Base-by-base conservation (phyloP, 2,329 filamentous ascomycete genomes). In the Diaporthe amygdali region DNA sequence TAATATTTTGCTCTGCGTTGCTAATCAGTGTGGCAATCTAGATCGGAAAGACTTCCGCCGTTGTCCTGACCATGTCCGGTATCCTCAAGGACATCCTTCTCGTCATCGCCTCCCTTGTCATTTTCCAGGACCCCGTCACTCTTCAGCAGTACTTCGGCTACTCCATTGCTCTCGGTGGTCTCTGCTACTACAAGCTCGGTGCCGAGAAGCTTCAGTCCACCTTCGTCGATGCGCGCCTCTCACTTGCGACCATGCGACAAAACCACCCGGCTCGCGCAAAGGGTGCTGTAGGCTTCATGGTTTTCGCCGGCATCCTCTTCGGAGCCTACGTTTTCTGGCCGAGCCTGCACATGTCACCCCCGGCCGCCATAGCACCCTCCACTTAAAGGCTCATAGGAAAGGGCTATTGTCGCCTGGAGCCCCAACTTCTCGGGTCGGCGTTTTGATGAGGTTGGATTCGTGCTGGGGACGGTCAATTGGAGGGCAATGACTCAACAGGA, bases 81-180 rank as follows among this genome's bases (percentile, higher is more conserved):
- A 91, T 93, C 72, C 86, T 93, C 74, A 93, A 93, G 83, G 90
- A 93, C 79, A 93, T 93, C 73, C 88, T 93, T 71, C 88, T 93
- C 46, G 91, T 93, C 73, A 84, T 86, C 66, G 89, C 90, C 70
- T 92, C 90, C 70, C 91, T 93, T 85, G 80, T 89, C 77, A 88
- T 93, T 77, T 93, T 91, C 86, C 84, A 86, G 74, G 91, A 91
- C 77, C 89, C 90, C 15, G 90, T 93, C 75, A 87, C 89, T 49
- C 81, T 81, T 41, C 86, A 91, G 72, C 91, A 93, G 82, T 90
- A 89, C 79, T 91, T 93, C 81, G 91, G 91, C 73, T 93, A 93
- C 85, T 86, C 86, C 73, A 88, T 93, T 76, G 91, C 91, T 22
- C 74, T 80, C 15, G 75, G 54, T 52, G 76, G 78, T 61, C 73